Conservation (phyloP, 352 stramenopile species). For the Stephanocyclus meneghinianus region DNA sequence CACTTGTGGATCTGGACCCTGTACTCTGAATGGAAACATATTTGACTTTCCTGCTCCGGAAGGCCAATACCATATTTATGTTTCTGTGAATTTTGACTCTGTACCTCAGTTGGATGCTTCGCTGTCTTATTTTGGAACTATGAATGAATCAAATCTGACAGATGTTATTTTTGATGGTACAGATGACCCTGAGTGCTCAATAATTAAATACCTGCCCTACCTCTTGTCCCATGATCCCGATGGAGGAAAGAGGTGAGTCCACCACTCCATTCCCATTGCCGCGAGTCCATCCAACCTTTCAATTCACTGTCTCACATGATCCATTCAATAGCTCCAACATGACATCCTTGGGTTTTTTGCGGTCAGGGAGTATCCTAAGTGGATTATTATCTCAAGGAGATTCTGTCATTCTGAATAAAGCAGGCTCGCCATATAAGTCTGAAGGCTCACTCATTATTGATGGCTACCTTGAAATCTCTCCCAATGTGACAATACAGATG, state of each 20-base stretch:
- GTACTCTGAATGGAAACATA: conserved; percentile 10
- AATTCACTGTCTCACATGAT: no score
- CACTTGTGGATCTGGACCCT: background rate
- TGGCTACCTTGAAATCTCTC: conserved; percentile 14
- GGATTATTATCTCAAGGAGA: conserved; percentile 15
- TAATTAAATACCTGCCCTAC: conserved; percentile 11
- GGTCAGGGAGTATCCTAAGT: conserved; percentile 4
- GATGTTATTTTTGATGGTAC: conserved; percentile 7
- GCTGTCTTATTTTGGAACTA: conserved; percentile 8
- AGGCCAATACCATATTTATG: conserved; percentile 6
- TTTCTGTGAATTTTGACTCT: background rate
- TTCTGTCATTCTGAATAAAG: conserved; percentile 7
- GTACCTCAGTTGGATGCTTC: conserved; percentile 8
- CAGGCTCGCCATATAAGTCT: conserved; percentile 17
- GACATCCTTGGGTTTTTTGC: conserved; percentile 6
- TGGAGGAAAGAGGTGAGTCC: conserved; percentile 11
- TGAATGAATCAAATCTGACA: conserved; percentile 6
- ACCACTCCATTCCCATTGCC: no score
- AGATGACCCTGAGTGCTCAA: background rate
- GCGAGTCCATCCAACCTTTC: background rate
- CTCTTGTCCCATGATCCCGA: conserved; percentile 3
- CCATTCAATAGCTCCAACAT: conserved; percentile 7
- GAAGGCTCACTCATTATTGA: conserved; percentile 26
- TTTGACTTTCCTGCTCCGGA: conserved; percentile 6
- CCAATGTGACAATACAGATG: conserved; percentile 19